A percentile compares a stretch with the other conserved stretches of the same genome.
phyloP scores from a whole-genome alignment of 2,329 filamentous ascomycete genomes.

The Drechslerella dactyloides region DNA sequence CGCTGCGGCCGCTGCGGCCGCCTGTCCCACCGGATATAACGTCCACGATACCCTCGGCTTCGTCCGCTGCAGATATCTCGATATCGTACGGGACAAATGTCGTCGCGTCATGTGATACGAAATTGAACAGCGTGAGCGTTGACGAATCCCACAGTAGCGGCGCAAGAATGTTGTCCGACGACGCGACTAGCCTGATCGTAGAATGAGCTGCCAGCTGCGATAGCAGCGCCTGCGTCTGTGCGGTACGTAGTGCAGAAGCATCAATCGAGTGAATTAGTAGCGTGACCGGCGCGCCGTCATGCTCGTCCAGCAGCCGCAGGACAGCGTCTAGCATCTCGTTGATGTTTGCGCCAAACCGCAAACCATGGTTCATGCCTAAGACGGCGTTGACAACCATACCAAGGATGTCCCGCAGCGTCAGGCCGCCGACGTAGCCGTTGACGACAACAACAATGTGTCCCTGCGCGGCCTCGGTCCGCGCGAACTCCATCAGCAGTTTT shows the following conservation, averaged over 20 bases:
- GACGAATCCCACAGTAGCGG: slow-evolving; percentile 86
- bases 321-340: slow-evolving; percentile 55
- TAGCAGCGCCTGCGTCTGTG: slow-evolving; percentile 73
- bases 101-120: slow-evolving; percentile 91
- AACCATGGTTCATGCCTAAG: slow-evolving; percentile 57
- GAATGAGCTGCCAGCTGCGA: slow-evolving; percentile 77
- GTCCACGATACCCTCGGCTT: slow-evolving; percentile 60
- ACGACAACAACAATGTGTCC: slow-evolving; percentile 70
- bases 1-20: slow-evolving; percentile 58
- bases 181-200: slow-evolving; percentile 74
- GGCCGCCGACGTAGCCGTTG: slow-evolving; percentile 78
- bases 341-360: slow-evolving; percentile 57
- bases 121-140: slow-evolving; percentile 80
- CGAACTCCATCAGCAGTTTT: slow-evolving; percentile 72
- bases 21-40: slow-evolving; percentile 68
- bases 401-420: slow-evolving; percentile 73
- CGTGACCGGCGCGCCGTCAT: slow-evolving; percentile 64
- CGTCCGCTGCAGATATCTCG: slow-evolving; percentile 82
- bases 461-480: slow-evolving; percentile 69
- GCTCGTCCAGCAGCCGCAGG: slow-evolving; percentile 66
- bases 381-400: slow-evolving; percentile 72
- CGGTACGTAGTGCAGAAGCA: slow-evolving; percentile 74
- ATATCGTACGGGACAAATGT: slow-evolving; percentile 78
- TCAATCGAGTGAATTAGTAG: slow-evolving; percentile 88
- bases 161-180: slow-evolving; percentile 87